Conservation (phyloP, 371 early-diverging fungal species). For the Fennellomyces sp. region DNA sequence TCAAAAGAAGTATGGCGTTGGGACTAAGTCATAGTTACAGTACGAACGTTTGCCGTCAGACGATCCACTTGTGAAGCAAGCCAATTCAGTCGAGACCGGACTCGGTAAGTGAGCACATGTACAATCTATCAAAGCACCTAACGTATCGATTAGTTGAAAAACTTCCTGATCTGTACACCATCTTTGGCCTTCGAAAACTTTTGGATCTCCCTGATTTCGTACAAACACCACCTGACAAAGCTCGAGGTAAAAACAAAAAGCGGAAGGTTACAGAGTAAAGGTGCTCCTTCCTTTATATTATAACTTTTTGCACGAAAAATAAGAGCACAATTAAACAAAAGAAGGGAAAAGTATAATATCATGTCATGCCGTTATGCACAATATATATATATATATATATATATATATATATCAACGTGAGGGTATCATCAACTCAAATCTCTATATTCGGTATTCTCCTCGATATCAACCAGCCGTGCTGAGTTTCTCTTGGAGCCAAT, state of each 20-base stretch:
- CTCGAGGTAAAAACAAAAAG: constrained; percentile 26
- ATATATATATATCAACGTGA: neutral
- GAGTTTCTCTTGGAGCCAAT: constrained; percentile 18
- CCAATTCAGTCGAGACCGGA: constrained; percentile 45
- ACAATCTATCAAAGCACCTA: no score
- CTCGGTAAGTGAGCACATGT: constrained; percentile 19
- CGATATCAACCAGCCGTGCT: constrained; percentile 26
- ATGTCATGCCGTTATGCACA: no score
- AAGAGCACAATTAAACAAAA: neutral
- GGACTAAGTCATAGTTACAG: constrained; percentile 5
- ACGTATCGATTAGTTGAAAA: no score
- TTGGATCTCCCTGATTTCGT: constrained; percentile 40
- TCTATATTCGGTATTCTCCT: constrained; percentile 27
- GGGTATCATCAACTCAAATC: constrained; percentile 20
- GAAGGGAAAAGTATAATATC: no score
- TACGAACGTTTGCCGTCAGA: constrained; percentile 16
- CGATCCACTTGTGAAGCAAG: constrained; percentile 33
- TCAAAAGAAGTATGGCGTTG: neutral
- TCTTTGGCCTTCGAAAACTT: constrained; percentile 60
- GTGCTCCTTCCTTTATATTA: constrained; percentile 2
- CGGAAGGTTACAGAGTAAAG: constrained; percentile 29
- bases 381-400: neutral
- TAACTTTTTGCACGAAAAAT: neutral
- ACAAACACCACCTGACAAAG: constrained; percentile 23
- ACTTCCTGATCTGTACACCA: constrained; percentile 52